phyloP scores from a whole-genome alignment of 2,329 filamentous ascomycete genomes.

The Exophiala bonariae region DNA sequence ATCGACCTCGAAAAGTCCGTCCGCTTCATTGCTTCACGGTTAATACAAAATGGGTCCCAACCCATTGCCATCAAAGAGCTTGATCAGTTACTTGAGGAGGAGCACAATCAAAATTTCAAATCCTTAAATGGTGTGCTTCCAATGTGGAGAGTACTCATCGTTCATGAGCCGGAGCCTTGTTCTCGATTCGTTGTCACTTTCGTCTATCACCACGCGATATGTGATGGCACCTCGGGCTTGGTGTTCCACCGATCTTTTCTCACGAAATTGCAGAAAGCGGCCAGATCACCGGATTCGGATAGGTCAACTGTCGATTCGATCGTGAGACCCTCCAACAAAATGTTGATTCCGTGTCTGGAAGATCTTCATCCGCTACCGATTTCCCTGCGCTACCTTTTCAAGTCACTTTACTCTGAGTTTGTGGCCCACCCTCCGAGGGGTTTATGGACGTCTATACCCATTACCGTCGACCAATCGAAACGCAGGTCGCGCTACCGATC shows the following conservation, averaged over 20 bases:
- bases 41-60: too few relatives aligned
- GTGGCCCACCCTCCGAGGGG: too few relatives aligned
- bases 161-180: not conserved
- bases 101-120: constrained; percentile 4
- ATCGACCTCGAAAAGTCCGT: not conserved
- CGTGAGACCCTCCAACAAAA: too few relatives aligned
- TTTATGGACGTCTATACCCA: not conserved
- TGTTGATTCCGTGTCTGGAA: too few relatives aligned
- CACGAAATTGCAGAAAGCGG: not conserved
- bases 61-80: not conserved
- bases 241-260: constrained; percentile 47
- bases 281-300: too few relatives aligned
- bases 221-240: constrained; percentile 46
- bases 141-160: constrained; percentile 1
- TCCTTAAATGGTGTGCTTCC: not conserved
- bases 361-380: constrained; percentile 40
- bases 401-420: too few relatives aligned
- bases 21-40: not conserved
- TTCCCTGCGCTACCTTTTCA: constrained; percentile 37
- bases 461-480: not conserved
- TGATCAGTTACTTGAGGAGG: not conserved
- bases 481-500: not conserved
- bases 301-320: too few relatives aligned
- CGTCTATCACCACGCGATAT: constrained; percentile 49
- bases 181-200: constrained; percentile 43